Conservation (phyloP, 345 rosid species). For the Camelina sativa region DNA sequence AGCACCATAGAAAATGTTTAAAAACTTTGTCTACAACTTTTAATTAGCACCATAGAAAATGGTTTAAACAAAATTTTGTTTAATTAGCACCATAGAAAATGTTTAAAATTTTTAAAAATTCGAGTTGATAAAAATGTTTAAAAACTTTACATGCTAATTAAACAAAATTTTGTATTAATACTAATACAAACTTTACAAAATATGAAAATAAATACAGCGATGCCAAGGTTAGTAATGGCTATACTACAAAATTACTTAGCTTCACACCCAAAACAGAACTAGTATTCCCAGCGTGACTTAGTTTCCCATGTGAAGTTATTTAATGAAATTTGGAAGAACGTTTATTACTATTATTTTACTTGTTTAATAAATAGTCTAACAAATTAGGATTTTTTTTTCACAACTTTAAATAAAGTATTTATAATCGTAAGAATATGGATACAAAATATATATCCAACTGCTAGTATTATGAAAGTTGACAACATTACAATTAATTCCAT, state of each 20-base stretch:
- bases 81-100: no score
- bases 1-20: no score
- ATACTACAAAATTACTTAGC: constrained; percentile 19
- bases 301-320: constrained; percentile 42
- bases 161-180: neutral
- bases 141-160: no score
- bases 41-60: no score
- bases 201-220: neutral
- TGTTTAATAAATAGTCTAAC: constrained; percentile 5
- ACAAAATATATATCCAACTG: constrained; percentile 19
- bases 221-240: constrained; percentile 33
- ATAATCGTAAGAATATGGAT: constrained; percentile 6
- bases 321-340: constrained; percentile 41
- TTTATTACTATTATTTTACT: constrained; percentile 29
- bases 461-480: constrained; percentile 33
- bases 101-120: no score
- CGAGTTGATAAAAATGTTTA: no score
- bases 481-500: constrained; percentile 32
- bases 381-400: constrained; percentile 1
- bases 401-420: constrained; percentile 9
- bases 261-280: constrained; percentile 27
- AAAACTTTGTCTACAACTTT: no score
- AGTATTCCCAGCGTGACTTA: constrained; percentile 31
- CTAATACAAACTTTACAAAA: neutral
- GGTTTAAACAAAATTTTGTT: no score